Evolutionary conservation across 257 asterid species (phyloP).

Genomic region (Ocimum tenuiflorum): DNA sequence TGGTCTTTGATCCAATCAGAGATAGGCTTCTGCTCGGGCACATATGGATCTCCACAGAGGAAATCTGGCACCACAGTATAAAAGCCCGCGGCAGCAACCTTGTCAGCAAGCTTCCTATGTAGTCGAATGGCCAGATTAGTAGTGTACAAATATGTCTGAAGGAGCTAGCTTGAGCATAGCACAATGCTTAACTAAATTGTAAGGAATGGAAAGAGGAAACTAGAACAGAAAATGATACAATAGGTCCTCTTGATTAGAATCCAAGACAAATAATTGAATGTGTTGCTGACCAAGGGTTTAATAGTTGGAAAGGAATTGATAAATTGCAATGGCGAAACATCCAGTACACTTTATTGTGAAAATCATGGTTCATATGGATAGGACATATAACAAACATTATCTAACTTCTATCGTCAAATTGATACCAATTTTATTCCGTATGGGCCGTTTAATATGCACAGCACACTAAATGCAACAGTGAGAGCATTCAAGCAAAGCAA

Average conservation of each 20-base stretch:
- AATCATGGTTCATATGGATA: neutral
- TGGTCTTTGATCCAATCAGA: conserved; percentile 47
- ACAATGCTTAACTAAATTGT: neutral
- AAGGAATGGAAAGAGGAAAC: neutral
- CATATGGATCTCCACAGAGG: conserved; percentile 43
- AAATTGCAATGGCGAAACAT: neutral
- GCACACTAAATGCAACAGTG: neutral
- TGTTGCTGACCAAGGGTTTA: neutral
- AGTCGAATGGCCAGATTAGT: neutral
- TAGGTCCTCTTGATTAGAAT: neutral
- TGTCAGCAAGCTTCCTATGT: conserved; percentile 60
- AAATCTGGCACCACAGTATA: conserved; percentile 61
- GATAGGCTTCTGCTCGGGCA: conserved; percentile 24
- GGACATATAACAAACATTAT: neutral
- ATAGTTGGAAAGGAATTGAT: neutral
- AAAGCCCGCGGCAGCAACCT: conserved; percentile 55
- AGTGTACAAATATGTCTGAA: neutral
- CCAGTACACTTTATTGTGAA: neutral
- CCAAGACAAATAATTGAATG: neutral
- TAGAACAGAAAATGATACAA: neutral
- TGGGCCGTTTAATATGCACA: neutral
- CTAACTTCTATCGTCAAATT: neutral
- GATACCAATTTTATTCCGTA: too few relatives aligned
- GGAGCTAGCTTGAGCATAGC: neutral
- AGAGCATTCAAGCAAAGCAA: neutral